Conservation (phyloP, 78 protist genomes). For the Tieghemostelium lacteum region DNA sequence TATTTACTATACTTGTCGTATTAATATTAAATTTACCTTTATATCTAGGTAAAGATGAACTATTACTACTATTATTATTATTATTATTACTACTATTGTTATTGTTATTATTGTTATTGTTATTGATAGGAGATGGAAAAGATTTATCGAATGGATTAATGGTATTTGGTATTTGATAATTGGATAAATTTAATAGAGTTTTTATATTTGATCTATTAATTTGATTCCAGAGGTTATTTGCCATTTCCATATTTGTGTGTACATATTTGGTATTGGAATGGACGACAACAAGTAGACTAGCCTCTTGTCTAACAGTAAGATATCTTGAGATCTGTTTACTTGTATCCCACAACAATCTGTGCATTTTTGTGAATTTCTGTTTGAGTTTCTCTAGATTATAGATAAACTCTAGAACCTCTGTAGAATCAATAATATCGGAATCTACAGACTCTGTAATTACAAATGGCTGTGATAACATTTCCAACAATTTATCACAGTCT, state of each 20-base stretch:
- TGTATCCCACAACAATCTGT: neutral
- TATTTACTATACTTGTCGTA: no score
- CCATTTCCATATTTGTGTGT: conserved; percentile 1
- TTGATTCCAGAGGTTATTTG: neutral
- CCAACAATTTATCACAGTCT: neutral
- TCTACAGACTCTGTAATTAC: neutral
- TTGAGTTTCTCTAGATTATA: neutral
- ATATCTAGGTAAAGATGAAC: no score
- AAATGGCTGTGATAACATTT: neutral
- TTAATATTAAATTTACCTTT: no score
- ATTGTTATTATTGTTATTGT: no score
- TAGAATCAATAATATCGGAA: neutral
- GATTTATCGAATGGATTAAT: no score
- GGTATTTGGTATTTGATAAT: no score
- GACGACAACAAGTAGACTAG: neutral
- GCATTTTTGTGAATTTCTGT: neutral
- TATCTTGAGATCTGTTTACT: neutral
- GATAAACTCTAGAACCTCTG: neutral
- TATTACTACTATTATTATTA: no score
- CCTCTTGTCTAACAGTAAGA: neutral
- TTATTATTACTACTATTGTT: no score
- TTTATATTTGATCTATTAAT: neutral
- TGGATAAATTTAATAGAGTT: neutral
- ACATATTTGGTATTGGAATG: conserved; percentile 2
- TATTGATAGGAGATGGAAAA: no score